Conservation (phyloP, 2,329 filamentous ascomycete genomes). For the Cadophora sp. region DNA sequence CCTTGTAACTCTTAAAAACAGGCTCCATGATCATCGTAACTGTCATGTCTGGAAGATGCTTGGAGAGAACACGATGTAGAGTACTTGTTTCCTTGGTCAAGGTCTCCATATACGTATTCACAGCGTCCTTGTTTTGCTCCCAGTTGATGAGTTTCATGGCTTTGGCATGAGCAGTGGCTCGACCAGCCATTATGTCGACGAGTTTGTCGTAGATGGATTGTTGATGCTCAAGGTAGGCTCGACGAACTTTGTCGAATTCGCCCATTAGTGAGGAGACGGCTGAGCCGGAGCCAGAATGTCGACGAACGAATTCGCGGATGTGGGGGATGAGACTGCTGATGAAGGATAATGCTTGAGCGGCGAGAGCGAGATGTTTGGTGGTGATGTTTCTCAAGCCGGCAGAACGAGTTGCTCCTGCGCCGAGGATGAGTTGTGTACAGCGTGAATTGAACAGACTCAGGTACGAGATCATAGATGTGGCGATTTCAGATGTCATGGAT, state of each 20-base stretch:
- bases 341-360: slow-evolving; percentile 88
- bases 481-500: slow-evolving; percentile 86
- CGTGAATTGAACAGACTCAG: slow-evolving; percentile 94
- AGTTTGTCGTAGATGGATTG: slow-evolving; percentile 76
- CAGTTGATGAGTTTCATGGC: slow-evolving; percentile 71
- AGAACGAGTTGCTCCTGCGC: slow-evolving; percentile 86
- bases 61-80: slow-evolving; percentile 71
- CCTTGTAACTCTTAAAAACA: slow-evolving; percentile 70
- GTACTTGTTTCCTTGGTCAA: slow-evolving; percentile 74
- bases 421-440: slow-evolving; percentile 94
- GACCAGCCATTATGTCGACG: slow-evolving; percentile 73
- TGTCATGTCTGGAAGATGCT: slow-evolving; percentile 69
- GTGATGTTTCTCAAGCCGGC: slow-evolving; percentile 96
- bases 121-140: slow-evolving; percentile 53
- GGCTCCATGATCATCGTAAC: slow-evolving; percentile 73
- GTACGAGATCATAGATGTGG: slow-evolving; percentile 80
- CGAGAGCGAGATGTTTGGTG: slow-evolving; percentile 91
- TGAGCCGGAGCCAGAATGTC: slow-evolving; percentile 64
- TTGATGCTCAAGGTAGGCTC: slow-evolving; percentile 67
- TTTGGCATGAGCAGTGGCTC: slow-evolving; percentile 66
- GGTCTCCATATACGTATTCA: slow-evolving; percentile 73
- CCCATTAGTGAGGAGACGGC: slow-evolving; percentile 61
- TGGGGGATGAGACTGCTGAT: slow-evolving; percentile 88
- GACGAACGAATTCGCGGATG: slow-evolving; percentile 86
- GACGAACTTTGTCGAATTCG: slow-evolving; percentile 44